Conservation (phyloP, 2,329 filamentous ascomycete species). For the Aspergillus awamori region DNA sequence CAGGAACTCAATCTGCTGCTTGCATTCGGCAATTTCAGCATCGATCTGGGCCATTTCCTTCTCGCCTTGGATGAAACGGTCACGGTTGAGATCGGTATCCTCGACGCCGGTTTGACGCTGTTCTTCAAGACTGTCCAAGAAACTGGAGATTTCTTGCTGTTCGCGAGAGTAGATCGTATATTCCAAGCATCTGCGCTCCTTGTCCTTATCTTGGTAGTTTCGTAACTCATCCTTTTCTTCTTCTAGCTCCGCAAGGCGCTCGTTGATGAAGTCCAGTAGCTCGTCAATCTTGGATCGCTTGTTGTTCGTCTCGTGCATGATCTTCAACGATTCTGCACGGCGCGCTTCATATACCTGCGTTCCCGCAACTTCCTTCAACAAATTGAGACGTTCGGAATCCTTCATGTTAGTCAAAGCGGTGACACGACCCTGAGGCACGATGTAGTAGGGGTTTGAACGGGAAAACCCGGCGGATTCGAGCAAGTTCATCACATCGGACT, state of each 20-base stretch:
- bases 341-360: conserved; percentile 96
- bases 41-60: conserved; percentile 77
- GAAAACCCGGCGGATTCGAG: conserved; percentile 96
- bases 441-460: conserved; percentile 97
- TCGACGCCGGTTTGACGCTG: conserved; percentile 80
- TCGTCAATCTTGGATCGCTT: conserved; percentile 95
- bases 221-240: conserved; percentile 96
- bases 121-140: conserved; percentile 81
- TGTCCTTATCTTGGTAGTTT: conserved; percentile 92
- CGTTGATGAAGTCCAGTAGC: conserved; percentile 86
- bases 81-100: conserved; percentile 77
- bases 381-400: conserved; percentile 82
- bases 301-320: conserved; percentile 95
- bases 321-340: conserved; percentile 87
- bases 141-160: conserved; percentile 74
- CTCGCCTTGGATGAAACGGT: conserved; percentile 76
- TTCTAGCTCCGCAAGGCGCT: conserved; percentile 84
- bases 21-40: conserved; percentile 74
- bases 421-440: conserved; percentile 95
- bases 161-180: conserved; percentile 93
- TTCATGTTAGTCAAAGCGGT: conserved; percentile 99
- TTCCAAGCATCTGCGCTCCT: conserved; percentile 86
- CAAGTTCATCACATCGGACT: conserved; percentile 90
- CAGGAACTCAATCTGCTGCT: conserved; percentile 80
- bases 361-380: conserved; percentile 96